Evolutionary conservation across 129 eudicot species (phyloP).

Genomic region (Logfia minima): DNA sequence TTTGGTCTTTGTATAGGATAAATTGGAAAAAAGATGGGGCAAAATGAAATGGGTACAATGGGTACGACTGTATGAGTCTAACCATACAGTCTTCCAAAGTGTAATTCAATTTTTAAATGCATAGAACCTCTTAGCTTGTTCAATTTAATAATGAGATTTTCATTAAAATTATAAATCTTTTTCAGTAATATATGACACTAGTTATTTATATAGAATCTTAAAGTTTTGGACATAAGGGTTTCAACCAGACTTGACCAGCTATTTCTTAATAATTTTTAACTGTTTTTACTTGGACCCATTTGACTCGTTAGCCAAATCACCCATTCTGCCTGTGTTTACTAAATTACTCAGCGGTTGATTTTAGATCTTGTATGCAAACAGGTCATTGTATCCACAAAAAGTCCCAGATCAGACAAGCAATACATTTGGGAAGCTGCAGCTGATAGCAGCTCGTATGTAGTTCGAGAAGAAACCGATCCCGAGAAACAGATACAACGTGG

Average conservation of each 20-base stretch:
- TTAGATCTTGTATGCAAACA: slow-evolving; percentile 25
- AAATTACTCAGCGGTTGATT: not conserved
- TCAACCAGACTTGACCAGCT: not conserved
- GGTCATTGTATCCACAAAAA: slow-evolving; percentile 87
- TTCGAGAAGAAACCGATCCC: slow-evolving; percentile 86
- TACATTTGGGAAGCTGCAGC: slow-evolving; percentile 90
- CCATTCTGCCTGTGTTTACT: not conserved
- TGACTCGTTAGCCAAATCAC: not conserved
- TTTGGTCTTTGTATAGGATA: not conserved
- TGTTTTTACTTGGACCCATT: not conserved
- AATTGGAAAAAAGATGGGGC: not conserved
- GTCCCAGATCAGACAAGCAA: slow-evolving; percentile 88
- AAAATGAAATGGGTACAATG: not conserved
- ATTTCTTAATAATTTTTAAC: not conserved
- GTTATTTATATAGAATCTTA: not conserved
- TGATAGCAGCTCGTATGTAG: slow-evolving; percentile 74
- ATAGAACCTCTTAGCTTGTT: not conserved
- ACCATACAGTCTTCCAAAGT: not conserved
- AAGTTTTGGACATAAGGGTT: not conserved
- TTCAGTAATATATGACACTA: too few relatives aligned
- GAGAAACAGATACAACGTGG: slow-evolving; percentile 74
- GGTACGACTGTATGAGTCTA: not conserved
- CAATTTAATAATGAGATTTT: not conserved
- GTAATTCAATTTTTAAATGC: not conserved
- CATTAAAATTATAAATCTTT: too few relatives aligned